A percentile compares a stretch with the other conserved stretches of the same genome.
These are phyloP conservation scores for Ustilago cynodontis DNA, from an alignment of 1,284 basidiomycete genomes.

Conservation along the genomic window DNA sequence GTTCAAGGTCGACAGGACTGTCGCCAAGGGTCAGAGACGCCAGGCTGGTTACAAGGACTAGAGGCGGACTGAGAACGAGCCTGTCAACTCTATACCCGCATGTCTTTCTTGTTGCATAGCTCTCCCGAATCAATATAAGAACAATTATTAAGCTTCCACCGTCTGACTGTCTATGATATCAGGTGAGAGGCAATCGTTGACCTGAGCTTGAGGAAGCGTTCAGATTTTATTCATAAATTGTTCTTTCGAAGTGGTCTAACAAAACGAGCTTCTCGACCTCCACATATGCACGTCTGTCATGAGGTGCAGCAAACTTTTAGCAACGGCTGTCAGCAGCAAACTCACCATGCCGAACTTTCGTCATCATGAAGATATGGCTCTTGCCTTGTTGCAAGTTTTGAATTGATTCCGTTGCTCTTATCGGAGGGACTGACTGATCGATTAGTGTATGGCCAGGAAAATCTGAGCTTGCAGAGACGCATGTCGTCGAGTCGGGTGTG, in stretches of 20 bases:
- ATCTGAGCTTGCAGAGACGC: background rate
- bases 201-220: background rate
- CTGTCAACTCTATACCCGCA: background rate
- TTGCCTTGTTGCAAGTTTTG: background rate
- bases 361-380: background rate
- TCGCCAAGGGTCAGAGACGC: conserved; percentile 48
- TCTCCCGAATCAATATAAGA: background rate
- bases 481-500: background rate
- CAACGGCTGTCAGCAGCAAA: conserved; percentile 8
- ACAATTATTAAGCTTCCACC: background rate
- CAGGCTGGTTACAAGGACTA: conserved; percentile 57
- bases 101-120: background rate
- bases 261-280: background rate
- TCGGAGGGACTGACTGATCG: background rate
- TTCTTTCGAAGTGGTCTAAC: background rate
- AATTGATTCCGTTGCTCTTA: background rate
- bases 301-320: background rate
- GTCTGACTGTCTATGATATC: background rate
- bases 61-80: background rate
- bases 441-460: background rate
- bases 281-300: conserved; percentile 7
- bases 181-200: background rate
- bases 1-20: conserved; percentile 36
- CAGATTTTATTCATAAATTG: no score
- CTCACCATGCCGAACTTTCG: background rate